A percentile compares a stretch with the other conserved stretches of the same genome.
phyloP scores from a whole-genome alignment of 2,329 filamentous ascomycete species.

The Fusarium zealandicum region DNA sequence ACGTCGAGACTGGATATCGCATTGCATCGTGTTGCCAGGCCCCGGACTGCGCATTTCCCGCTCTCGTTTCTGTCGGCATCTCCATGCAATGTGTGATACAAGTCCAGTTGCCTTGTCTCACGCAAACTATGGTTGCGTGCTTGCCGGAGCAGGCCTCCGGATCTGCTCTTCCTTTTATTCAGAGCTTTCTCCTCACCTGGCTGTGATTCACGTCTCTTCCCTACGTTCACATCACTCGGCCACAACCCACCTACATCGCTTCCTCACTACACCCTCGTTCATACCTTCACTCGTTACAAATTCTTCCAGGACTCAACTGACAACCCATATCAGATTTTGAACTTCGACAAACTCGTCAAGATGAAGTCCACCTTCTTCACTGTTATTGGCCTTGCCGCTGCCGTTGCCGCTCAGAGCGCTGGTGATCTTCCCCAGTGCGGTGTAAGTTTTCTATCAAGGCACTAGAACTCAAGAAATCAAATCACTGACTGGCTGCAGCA shows the following conservation, averaged over 20 bases:
- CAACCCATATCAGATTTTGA: constrained; percentile 16
- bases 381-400: constrained; percentile 51
- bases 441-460: constrained; percentile 52
- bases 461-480: neutral
- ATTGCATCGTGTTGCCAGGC: constrained; percentile 30
- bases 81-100: constrained; percentile 35
- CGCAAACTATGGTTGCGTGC: constrained; percentile 39
- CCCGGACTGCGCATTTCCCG: constrained; percentile 17
- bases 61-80: constrained; percentile 24
- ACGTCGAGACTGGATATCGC: constrained; percentile 19
- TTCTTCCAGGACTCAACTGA: constrained; percentile 16
- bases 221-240: constrained; percentile 10
- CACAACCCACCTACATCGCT: neutral
- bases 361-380: constrained; percentile 60
- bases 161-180: constrained; percentile 21
- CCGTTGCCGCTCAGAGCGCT: constrained; percentile 52
- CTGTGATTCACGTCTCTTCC: constrained; percentile 25
- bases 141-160: constrained; percentile 19
- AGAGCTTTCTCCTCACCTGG: neutral
- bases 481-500: constrained; percentile 47
- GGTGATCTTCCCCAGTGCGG: constrained; percentile 57
- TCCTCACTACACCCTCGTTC: constrained; percentile 14
- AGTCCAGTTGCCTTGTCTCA: constrained; percentile 41
- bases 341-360: constrained; percentile 44
- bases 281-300: constrained; percentile 11